phyloP scores from a whole-genome alignment of 2,329 filamentous ascomycete species.

The Trichoderma sp. region DNA sequence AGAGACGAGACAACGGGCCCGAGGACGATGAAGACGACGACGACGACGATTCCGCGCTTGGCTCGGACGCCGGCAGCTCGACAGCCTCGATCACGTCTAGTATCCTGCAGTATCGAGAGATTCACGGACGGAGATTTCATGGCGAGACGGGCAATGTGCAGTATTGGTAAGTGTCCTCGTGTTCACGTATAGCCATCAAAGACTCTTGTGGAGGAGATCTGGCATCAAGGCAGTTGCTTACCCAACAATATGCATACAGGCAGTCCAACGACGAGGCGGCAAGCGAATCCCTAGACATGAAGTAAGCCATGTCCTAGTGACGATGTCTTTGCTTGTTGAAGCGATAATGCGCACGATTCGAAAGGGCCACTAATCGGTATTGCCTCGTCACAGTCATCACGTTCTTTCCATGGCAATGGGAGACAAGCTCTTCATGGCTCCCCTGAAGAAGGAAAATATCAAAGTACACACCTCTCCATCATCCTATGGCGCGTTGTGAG shows the following conservation, averaged over 20 bases:
- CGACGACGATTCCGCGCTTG: constrained; percentile 35
- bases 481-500: not conserved
- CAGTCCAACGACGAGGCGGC: constrained; percentile 33
- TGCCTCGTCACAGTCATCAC: constrained; percentile 28
- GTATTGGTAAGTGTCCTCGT: constrained; percentile 15
- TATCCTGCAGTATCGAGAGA: constrained; percentile 39
- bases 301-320: constrained; percentile 17
- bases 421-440: constrained; percentile 34
- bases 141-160: constrained; percentile 21
- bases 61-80: constrained; percentile 33
- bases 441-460: constrained; percentile 27
- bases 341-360: not conserved
- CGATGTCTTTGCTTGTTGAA: not conserved
- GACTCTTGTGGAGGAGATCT: not conserved
- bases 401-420: constrained; percentile 36
- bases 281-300: constrained; percentile 29
- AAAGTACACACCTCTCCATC: constrained; percentile 7
- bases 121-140: constrained; percentile 41
- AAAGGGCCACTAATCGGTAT: not conserved
- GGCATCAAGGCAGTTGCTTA: not conserved
- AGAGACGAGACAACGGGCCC: constrained; percentile 1
- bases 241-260: constrained; percentile 15
- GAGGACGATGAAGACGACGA: constrained; percentile 29
- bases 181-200: not conserved
- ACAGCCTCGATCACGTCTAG: constrained; percentile 41